A percentile compares a stretch with the other conserved stretches of the same genome.
Evolutionary conservation across 805 yeast genomes (phyloP).

Genomic region (Starmerella bombicola): DNA sequence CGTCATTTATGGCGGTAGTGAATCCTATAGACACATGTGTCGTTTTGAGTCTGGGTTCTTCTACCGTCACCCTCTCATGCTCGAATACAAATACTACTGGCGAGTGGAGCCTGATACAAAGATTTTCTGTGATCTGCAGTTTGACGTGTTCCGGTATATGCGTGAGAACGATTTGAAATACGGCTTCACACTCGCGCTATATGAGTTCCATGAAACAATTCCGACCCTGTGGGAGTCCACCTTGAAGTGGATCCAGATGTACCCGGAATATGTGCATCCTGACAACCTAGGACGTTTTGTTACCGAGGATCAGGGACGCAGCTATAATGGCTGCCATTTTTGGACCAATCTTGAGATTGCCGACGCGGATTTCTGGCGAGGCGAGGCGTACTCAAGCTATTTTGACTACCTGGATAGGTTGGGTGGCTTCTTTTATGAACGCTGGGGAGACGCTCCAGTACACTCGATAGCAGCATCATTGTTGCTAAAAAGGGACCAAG

Average conservation of each 20-base stretch:
- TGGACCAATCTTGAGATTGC: conserved; percentile 96
- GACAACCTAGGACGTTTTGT: conserved; percentile 58
- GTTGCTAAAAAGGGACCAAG: conserved; percentile 51
- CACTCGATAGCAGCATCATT: conserved; percentile 81
- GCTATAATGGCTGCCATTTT: conserved; percentile 72
- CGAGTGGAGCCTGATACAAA: conserved; percentile 90
- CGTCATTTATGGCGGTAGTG: conserved; percentile 71
- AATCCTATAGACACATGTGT: conserved; percentile 89
- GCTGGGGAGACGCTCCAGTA: conserved; percentile 98
- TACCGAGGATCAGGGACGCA: conserved; percentile 56
- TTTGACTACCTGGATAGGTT: conserved; percentile 56
- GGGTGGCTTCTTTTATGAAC: conserved; percentile 79
- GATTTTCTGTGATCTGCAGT: conserved; percentile 80
- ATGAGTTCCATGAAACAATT: conserved; percentile 69
- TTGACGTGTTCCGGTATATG: conserved; percentile 91
- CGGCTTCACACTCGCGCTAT: conserved; percentile 72
- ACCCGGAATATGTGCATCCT: conserved; percentile 44
- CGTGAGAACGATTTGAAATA: conserved; percentile 53
- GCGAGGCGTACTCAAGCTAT: conserved; percentile 53
- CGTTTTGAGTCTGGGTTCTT: conserved; percentile 81
- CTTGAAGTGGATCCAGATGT: conserved; percentile 33
- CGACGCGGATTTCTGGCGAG: conserved; percentile 58
- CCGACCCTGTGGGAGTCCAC: conserved; percentile 64
- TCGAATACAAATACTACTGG: conserved; percentile 85
- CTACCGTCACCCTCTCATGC: conserved; percentile 64